Percentiles rank a stretch among this genome's conserved stretches.
Conservation (phyloP, 768 basidiomycete genomes). For the Leccinum longicurvipes region DNA sequence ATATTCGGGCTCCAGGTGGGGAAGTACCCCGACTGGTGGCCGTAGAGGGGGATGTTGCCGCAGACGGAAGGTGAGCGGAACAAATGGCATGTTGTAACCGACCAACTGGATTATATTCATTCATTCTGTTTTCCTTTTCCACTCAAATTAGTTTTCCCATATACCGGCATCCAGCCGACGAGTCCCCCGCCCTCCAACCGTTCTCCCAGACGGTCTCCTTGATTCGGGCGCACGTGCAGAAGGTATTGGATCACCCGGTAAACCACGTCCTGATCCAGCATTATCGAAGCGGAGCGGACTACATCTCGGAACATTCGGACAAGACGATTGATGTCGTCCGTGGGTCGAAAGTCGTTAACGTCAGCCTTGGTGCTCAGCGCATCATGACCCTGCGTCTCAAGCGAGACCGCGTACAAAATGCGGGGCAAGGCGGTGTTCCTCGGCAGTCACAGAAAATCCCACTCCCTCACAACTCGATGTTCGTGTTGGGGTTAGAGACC, state of each 20-base stretch:
- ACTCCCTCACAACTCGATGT: constrained; percentile 80
- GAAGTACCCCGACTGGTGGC: constrained; percentile 68
- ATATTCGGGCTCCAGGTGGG: constrained; percentile 47
- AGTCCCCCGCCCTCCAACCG: constrained; percentile 61
- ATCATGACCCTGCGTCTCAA: constrained; percentile 73
- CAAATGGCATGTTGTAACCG: constrained; percentile 10
- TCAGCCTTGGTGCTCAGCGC: constrained; percentile 76
- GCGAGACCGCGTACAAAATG: constrained; percentile 38
- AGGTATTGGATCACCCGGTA: constrained; percentile 57
- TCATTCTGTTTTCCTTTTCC: not conserved
- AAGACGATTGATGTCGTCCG: constrained; percentile 81
- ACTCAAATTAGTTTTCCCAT: constrained; percentile 55
- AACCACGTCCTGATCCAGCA: constrained; percentile 84
- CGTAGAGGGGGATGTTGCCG: constrained; percentile 52
- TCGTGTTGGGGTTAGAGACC: constrained; percentile 71
- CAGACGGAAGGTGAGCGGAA: constrained; percentile 45
- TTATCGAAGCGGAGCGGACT: constrained; percentile 76
- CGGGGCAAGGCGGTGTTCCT: constrained; percentile 23
- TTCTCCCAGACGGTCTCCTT: constrained; percentile 67
- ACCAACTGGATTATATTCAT: constrained; percentile 5
- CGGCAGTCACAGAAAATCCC: constrained; percentile 59
- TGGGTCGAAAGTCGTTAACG: constrained; percentile 74
- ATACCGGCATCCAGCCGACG: constrained; percentile 80
- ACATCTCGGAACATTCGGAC: constrained; percentile 84
- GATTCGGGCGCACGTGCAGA: constrained; percentile 64